A percentile compares a stretch with the other conserved stretches of the same genome.
phyloP scores from a whole-genome alignment of 2,329 filamentous ascomycete genomes.

The Dactylellina sp. region DNA sequence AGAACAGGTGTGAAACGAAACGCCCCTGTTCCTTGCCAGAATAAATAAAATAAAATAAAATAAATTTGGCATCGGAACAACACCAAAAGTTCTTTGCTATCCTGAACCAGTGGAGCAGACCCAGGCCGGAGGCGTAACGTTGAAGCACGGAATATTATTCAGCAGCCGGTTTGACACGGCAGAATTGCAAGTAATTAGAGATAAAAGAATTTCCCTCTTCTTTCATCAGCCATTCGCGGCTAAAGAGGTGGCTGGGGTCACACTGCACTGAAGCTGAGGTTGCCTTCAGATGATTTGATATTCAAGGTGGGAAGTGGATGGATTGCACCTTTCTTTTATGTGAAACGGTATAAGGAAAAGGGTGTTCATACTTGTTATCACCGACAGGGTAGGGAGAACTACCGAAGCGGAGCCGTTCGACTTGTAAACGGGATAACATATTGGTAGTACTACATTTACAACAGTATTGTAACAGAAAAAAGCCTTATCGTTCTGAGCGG shows the following conservation, averaged over 20 bases:
- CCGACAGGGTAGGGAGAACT: conserved; percentile 3
- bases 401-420: conserved; percentile 2
- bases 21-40: too few species aligned
- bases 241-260: conserved; percentile 33
- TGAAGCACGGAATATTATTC: conserved; percentile 15
- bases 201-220: background rate
- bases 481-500: too few species aligned
- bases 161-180: conserved; percentile 31
- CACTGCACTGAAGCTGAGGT: background rate
- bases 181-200: background rate
- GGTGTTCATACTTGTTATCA: conserved; percentile 8
- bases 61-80: too few species aligned
- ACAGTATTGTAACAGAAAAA: too few species aligned
- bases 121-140: too few species aligned
- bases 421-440: background rate
- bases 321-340: conserved; percentile 2
- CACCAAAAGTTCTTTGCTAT: too few species aligned
- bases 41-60: too few species aligned
- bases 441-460: too few species aligned
- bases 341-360: conserved; percentile 17
- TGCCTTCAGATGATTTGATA: conserved; percentile 11
- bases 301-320: background rate
- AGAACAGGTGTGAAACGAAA: conserved; percentile 21
- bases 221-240: conserved; percentile 23
- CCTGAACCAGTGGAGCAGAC: too few species aligned